A percentile compares a stretch with the other conserved stretches of the same genome.
phyloP scores from a whole-genome alignment of 495 filamentous ascomycete species.

The Lichenothelia convexa region DNA sequence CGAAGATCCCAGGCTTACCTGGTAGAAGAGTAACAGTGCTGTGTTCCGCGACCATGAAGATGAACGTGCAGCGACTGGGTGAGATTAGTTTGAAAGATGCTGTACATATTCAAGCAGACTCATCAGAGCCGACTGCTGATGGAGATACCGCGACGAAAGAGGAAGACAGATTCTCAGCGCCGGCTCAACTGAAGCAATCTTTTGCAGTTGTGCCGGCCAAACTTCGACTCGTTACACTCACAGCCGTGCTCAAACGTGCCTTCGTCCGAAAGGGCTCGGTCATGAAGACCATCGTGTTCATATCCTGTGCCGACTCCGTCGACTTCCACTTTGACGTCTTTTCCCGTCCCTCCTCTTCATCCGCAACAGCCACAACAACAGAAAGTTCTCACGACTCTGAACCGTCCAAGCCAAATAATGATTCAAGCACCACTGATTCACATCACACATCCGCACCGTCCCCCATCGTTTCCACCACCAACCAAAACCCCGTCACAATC shows the following conservation, averaged over 20 bases:
- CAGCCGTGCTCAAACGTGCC: conserved; percentile 62
- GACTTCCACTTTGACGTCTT: conserved; percentile 94
- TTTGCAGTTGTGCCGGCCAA: conserved; percentile 78
- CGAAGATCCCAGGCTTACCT: conserved; percentile 37
- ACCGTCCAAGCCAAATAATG: neutral
- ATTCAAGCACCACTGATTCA: neutral
- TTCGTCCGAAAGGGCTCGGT: conserved; percentile 74
- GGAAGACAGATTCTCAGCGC: conserved; percentile 58
- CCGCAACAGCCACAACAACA: conserved; percentile 1
- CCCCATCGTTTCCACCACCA: conserved; percentile 7
- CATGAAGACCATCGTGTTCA: conserved; percentile 90
- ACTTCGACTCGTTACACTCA: conserved; percentile 68
- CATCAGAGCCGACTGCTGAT: conserved; percentile 28
- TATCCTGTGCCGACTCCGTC: conserved; percentile 90
- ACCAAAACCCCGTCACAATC: conserved; percentile 34
- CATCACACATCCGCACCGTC: conserved; percentile 5
- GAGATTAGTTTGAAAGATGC: conserved; percentile 92
- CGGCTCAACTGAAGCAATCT: conserved; percentile 80
- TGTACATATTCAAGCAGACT: conserved; percentile 60
- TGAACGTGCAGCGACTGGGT: conserved; percentile 77
- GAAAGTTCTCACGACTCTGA: conserved; percentile 4
- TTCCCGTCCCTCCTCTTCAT: conserved; percentile 23
- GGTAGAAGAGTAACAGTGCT: conserved; percentile 67
- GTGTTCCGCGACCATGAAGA: conserved; percentile 93
- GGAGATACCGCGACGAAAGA: conserved; percentile 20